Base-by-base conservation (phyloP, 495 filamentous ascomycete species). In the Aspergillus steynii region DNA sequence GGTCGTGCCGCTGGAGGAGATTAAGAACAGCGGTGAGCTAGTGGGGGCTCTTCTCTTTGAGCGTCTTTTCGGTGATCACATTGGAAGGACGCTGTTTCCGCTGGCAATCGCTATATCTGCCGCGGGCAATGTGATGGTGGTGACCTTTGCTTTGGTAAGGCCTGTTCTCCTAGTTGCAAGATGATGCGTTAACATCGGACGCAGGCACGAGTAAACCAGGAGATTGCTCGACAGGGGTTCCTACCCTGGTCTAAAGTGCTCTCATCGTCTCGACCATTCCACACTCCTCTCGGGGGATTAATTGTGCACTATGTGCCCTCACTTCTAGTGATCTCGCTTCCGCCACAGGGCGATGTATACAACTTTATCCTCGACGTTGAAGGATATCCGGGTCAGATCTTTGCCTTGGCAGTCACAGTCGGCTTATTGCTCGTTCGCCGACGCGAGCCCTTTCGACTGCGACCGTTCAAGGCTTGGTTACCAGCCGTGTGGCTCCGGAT, bases 81-180 rank as follows among this genome's bases (percentile, higher is more conserved):
- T 86, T 25, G 88, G 88, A 1, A 81, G 75, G 31, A 75, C 72
- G 25, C 67, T 91, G 20, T 73, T 91, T 25, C 85, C 88, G 3
- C 65, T 89, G 9, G 82, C 86, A 12, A 83, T 92, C 53, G 88
- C 88, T 0, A 73, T 87, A 15, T 89, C 86, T 0, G 88, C 86
- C 0, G 84, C 81, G 0, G 89, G 89, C 0, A 92, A 92, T 68
- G 86, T 92, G 2, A 90, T 93, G 86, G 88, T 91, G 1, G 88
- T 90, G 6, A 89, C 88, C 7, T 92, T 89, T 69, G 74, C 83
- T 7, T 61, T 85, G 62, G 86, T 88, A 75, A 53, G 74, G 68
- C 55, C 12, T 20, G 8, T 45, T 8, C n/a, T 29, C 27, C 10
- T 9, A n/a, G 52, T 14, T n/a, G n/a, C 12, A 5, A 9, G 20